Evolutionary conservation across 1,284 basidiomycete genomes (phyloP).

Genomic region (Ceraceosorus bombacis): DNA sequence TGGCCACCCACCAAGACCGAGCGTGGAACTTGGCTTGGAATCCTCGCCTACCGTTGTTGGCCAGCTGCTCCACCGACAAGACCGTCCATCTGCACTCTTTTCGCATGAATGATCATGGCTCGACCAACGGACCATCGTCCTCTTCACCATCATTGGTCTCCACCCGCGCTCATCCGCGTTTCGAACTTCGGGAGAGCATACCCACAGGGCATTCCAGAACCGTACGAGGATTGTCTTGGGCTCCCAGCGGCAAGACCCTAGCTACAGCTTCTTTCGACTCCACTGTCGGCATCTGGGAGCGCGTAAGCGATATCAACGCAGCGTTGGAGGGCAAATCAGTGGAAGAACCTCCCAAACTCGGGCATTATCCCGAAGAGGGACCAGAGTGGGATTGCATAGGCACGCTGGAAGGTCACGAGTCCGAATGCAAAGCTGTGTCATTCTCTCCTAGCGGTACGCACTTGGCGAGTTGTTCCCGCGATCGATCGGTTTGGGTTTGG

Average conservation of each 20-base stretch:
- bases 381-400: slow-evolving; percentile 69
- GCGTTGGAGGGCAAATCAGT: slow-evolving; percentile 2
- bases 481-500: slow-evolving; percentile 99
- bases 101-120: slow-evolving; percentile 55
- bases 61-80: slow-evolving; percentile 90
- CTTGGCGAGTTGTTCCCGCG: slow-evolving; percentile 83
- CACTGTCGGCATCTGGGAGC: slow-evolving; percentile 84
- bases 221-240: slow-evolving; percentile 81
- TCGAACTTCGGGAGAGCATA: slow-evolving; percentile 42
- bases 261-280: slow-evolving; percentile 93
- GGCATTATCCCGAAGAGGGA: not conserved
- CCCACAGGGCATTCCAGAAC: slow-evolving; percentile 80
- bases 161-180: slow-evolving; percentile 27
- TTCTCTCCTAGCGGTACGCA: slow-evolving; percentile 72
- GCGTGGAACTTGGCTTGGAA: slow-evolving; percentile 87
- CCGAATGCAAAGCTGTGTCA: slow-evolving; percentile 89
- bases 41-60: slow-evolving; percentile 69
- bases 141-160: slow-evolving; percentile 15
- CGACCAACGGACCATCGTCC: slow-evolving; percentile 1
- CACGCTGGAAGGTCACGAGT: slow-evolving; percentile 89
- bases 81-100: slow-evolving; percentile 67
- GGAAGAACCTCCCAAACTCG: not conserved
- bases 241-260: slow-evolving; percentile 77
- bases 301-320: slow-evolving; percentile 37
- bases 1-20: slow-evolving; percentile 36